Base-by-base conservation (phyloP, 495 filamentous ascomycete species). In the Penicillium psychrofluorescens region DNA sequence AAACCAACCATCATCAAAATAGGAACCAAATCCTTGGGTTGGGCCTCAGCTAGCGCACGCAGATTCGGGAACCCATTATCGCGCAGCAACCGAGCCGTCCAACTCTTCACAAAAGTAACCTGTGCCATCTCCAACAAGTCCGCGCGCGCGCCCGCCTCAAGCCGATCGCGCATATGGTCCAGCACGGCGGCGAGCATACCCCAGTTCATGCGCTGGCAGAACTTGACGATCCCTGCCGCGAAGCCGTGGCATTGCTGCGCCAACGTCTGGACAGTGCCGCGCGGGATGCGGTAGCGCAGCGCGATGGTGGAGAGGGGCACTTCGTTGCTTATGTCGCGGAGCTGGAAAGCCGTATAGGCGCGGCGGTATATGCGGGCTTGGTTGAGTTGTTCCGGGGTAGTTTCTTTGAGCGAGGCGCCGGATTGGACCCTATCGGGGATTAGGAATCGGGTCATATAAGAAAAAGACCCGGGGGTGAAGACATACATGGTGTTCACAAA, bases 291-390 rank as follows among this genome's bases (percentile, higher is more conserved):
- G 54, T 87, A 90, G 48, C 86, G 85, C 12, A 61, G 62, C 1
- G 86, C 80, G 30, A 92, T 84, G 1, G 68, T 57, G 41, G 85
- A 77, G 7, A 90, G 71, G 1, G 87, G 87, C 15, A 79, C 68
- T 46, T 90, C 87, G 53, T 89, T 90, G 62, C 86, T 88, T 29
- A 92, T 64, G 53, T 90, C 85, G 13, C 87, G 81, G 31, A 92
- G 77, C 55, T 90, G 88, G 36, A 92, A 76, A 9, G 87, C 84
- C 12, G 84, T 69, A 53, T 88, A 92, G 52, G 88, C 88, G 12
- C 86, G 78, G n/a, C 78, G 77, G 54, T 90, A 88, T 31, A 85
- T 76, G 9, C 79, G 74, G 2, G 76, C 75, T 22, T 59, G 70
- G 38, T 80, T 75, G 13, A 79, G 72, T 46, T 88, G 81, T 33